phyloP scores from a whole-genome alignment of 768 basidiomycete genomes.

The Strobilomyces echinocephalus region DNA sequence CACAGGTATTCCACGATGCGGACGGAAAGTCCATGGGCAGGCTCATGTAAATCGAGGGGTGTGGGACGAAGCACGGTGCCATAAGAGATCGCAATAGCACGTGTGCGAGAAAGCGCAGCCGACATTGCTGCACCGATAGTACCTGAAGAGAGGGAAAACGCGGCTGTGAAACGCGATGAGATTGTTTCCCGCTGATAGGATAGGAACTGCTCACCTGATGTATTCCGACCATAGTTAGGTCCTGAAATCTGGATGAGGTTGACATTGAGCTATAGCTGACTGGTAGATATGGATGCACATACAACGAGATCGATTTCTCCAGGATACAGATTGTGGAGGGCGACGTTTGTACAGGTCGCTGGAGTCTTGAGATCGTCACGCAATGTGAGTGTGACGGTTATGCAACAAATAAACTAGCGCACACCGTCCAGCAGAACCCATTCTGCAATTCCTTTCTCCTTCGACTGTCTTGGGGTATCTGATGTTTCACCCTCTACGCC shows the following conservation, averaged over 20 bases:
- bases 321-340: constrained; percentile 82
- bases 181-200: not conserved
- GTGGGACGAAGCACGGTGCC: constrained; percentile 73
- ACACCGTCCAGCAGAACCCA: constrained; percentile 91
- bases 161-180: constrained; percentile 43
- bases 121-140: constrained; percentile 91
- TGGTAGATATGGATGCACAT: constrained; percentile 21
- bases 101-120: constrained; percentile 61
- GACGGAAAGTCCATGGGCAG: constrained; percentile 67
- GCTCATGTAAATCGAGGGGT: constrained; percentile 51
- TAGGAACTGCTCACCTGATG: constrained; percentile 50
- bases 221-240: constrained; percentile 82
- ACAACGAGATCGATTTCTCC: constrained; percentile 88
- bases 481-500: constrained; percentile 71
- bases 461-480: constrained; percentile 55
- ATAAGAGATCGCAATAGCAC: constrained; percentile 86
- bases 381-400: constrained; percentile 5
- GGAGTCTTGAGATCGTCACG: constrained; percentile 54
- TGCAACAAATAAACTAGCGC: constrained; percentile 24
- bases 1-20: constrained; percentile 72
- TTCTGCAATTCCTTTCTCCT: constrained; percentile 74
- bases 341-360: constrained; percentile 89
- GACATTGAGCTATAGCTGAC: not conserved
- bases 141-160: constrained; percentile 85
- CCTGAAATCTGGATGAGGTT: constrained; percentile 60